These are phyloP conservation scores for Fusarium sp. DNA, from an alignment of 2,329 filamentous ascomycete genomes.

Conservation along the genomic window DNA sequence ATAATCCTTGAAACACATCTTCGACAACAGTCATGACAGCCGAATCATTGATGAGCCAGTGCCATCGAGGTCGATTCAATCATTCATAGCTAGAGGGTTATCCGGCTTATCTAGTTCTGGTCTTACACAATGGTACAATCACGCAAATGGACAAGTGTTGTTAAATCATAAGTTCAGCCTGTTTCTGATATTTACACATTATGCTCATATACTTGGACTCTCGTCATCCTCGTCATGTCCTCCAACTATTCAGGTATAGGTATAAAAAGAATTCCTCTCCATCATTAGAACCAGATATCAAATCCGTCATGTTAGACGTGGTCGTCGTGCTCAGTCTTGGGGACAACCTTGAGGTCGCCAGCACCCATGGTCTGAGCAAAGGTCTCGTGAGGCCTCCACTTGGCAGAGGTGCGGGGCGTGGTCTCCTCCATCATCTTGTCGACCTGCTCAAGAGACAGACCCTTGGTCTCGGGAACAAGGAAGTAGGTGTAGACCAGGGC, in stretches of 20 bases:
- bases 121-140: not conserved
- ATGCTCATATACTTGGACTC: conserved; percentile 31
- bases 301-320: conserved; percentile 42
- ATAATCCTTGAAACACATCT: no score
- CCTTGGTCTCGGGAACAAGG: conserved; percentile 78
- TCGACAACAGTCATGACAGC: no score
- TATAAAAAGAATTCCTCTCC: conserved; percentile 12
- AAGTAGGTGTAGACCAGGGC: conserved; percentile 75
- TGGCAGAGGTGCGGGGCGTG: conserved; percentile 76
- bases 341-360: conserved; percentile 42
- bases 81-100: no score
- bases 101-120: no score
- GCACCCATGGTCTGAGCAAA: conserved; percentile 62
- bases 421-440: conserved; percentile 91
- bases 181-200: conserved; percentile 39
- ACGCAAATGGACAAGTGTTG: not conserved
- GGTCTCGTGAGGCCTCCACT: conserved; percentile 77
- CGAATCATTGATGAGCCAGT: no score
- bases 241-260: conserved; percentile 20
- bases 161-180: conserved; percentile 32
- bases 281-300: conserved; percentile 4
- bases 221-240: conserved; percentile 1
- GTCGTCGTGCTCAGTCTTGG: conserved; percentile 45
- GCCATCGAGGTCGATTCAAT: no score
- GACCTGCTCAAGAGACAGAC: conserved; percentile 79